phyloP scores from a whole-genome alignment of 768 basidiomycete genomes.

The Xerocomus potaroensis region DNA sequence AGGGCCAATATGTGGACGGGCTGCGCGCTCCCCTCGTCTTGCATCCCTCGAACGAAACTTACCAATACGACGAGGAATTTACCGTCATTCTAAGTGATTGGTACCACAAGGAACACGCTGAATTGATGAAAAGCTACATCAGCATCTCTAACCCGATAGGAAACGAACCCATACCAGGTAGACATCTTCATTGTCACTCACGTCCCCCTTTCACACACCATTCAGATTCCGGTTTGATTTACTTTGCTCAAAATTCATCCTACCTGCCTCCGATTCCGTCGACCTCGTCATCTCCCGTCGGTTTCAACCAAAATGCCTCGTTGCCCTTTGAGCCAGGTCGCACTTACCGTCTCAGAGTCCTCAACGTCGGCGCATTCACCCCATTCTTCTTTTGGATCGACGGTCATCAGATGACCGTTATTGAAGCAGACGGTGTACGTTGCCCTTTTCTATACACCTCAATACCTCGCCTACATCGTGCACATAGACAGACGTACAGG shows the following conservation, averaged over 20 bases:
- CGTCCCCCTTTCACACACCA: not conserved
- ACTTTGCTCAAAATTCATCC: slow-evolving; percentile 69
- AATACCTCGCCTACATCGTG: not conserved
- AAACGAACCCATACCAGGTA: slow-evolving; percentile 85
- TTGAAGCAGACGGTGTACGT: slow-evolving; percentile 80
- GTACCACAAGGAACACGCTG: slow-evolving; percentile 78
- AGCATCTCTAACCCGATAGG: slow-evolving; percentile 74
- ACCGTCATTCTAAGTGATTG: slow-evolving; percentile 86
- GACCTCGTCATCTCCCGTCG: slow-evolving; percentile 50
- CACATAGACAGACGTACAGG: slow-evolving; percentile 70
- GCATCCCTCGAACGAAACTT: slow-evolving; percentile 59
- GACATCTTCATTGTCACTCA: slow-evolving; percentile 7
- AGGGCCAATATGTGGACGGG: slow-evolving; percentile 93
- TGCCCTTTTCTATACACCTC: not conserved
- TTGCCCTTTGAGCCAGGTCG: slow-evolving; percentile 79
- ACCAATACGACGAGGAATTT: slow-evolving; percentile 86
- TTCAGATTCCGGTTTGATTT: slow-evolving; percentile 74
- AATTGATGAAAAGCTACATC: slow-evolving; percentile 63
- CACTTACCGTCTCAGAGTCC: slow-evolving; percentile 84
- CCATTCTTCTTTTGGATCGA: slow-evolving; percentile 88
- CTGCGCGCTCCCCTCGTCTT: slow-evolving; percentile 84
- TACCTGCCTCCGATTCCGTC: slow-evolving; percentile 64
- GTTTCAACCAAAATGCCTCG: slow-evolving; percentile 85
- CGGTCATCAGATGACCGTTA: slow-evolving; percentile 79
- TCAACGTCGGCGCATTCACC: slow-evolving; percentile 76